Conservation (phyloP, 495 filamentous ascomycete species). For the Aspergillus carlsbadensis region DNA sequence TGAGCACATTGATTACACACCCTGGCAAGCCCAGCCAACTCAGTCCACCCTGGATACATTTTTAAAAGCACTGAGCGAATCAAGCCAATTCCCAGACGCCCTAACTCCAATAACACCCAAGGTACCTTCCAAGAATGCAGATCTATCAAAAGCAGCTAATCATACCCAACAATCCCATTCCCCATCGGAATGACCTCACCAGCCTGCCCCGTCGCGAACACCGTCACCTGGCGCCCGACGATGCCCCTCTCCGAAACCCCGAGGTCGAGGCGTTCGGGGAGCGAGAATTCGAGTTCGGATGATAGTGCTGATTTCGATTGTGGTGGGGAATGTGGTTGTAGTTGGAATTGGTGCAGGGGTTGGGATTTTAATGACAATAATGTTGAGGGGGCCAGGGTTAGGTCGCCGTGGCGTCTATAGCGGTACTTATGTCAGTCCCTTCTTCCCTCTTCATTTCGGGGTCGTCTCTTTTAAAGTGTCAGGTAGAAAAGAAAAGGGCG, state of each 20-base stretch:
- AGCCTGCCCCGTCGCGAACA: slow-evolving; percentile 25
- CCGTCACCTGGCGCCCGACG: slow-evolving; percentile 37
- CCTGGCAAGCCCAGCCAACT: not conserved
- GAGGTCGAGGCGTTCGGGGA: slow-evolving; percentile 60
- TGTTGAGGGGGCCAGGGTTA: slow-evolving; percentile 18
- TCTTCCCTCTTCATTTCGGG: not conserved
- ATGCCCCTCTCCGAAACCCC: slow-evolving; percentile 44
- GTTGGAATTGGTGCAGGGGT: slow-evolving; percentile 18
- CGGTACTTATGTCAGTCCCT: slow-evolving; percentile 5
- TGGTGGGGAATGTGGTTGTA: slow-evolving; percentile 7
- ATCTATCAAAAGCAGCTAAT: slow-evolving; percentile 28
- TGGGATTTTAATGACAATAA: not conserved
- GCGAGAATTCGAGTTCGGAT: slow-evolving; percentile 43
- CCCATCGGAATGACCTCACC: slow-evolving; percentile 26
- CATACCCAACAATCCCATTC: slow-evolving; percentile 40
- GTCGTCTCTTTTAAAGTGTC: not conserved
- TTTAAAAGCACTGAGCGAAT: too few species aligned
- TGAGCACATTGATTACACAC: slow-evolving; percentile 15
- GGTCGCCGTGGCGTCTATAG: slow-evolving; percentile 41
- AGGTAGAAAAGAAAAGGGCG: not conserved
- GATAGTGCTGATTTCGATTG: not conserved
- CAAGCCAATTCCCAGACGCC: not conserved
- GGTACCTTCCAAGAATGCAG: slow-evolving; percentile 6
- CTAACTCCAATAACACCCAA: not conserved
- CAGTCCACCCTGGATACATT: too few species aligned